phyloP scores from a whole-genome alignment of 139 green algal genomes.

The Chlorella ohadii region DNA sequence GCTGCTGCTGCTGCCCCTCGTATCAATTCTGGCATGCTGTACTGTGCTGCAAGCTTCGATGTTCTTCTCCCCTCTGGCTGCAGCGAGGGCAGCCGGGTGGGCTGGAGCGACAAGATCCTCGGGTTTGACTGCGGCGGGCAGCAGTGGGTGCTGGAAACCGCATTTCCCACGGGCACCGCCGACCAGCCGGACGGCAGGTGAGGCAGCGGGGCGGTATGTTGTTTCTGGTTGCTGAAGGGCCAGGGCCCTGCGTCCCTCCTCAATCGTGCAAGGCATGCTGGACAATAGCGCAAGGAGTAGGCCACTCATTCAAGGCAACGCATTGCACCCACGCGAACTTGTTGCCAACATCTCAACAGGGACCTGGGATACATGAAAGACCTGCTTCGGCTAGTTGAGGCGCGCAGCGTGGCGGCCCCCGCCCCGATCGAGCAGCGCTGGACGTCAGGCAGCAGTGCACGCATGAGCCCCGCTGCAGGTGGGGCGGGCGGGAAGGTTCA shows the following conservation, averaged over 20 bases:
- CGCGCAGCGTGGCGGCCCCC: constrained; percentile 77
- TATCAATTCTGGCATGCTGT: too few species aligned
- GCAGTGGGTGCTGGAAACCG: constrained; percentile 97
- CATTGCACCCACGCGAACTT: too few species aligned
- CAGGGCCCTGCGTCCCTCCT: not conserved
- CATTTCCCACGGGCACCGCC: constrained; percentile 67
- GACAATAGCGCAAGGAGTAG: too few species aligned
- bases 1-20: too few species aligned
- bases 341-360: constrained; percentile 2
- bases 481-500: too few species aligned
- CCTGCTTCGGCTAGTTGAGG: constrained; percentile 78
- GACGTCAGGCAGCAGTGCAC: constrained; percentile 69
- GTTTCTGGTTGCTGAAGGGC: too few species aligned
- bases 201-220: not conserved
- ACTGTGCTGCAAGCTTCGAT: too few species aligned
- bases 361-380: constrained; percentile 82
- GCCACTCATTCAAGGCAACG: too few species aligned
- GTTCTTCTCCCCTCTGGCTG: not conserved
- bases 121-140: constrained; percentile 98
- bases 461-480: constrained; percentile 78
- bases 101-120: constrained; percentile 93
- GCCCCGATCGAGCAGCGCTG: constrained; percentile 97
- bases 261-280: too few species aligned
- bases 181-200: constrained; percentile 32
- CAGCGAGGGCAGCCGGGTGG: constrained; percentile 62